Percentiles rank a stretch among this genome's conserved stretches.
Evolutionary conservation across 2,329 filamentous ascomycete species (phyloP).

Genomic region (Calonectria crousiana): DNA sequence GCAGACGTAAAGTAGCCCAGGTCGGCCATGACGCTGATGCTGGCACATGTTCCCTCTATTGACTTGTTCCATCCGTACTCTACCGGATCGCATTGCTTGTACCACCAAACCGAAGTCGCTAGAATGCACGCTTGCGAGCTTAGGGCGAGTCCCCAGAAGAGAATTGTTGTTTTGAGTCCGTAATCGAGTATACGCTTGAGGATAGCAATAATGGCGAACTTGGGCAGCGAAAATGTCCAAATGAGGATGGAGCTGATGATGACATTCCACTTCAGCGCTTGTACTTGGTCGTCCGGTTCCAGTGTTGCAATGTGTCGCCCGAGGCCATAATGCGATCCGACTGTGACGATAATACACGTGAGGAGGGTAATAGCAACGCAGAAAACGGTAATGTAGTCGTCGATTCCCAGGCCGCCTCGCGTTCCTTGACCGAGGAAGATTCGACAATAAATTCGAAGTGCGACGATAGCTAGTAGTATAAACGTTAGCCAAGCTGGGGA

Average conservation of each 20-base stretch:
- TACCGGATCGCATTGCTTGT: conserved; percentile 39
- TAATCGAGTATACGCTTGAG: conserved; percentile 45
- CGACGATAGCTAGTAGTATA: conserved; percentile 32
- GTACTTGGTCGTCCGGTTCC: background rate
- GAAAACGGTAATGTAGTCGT: conserved; percentile 39
- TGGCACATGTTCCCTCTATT: conserved; percentile 36
- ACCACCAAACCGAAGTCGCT: conserved; percentile 44
- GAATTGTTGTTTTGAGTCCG: conserved; percentile 37
- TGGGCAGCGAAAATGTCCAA: conserved; percentile 44
- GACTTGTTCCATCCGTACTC: conserved; percentile 40
- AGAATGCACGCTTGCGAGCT: conserved; percentile 40
- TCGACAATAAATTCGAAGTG: conserved; percentile 36
- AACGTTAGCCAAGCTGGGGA: background rate
- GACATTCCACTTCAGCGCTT: conserved; percentile 41
- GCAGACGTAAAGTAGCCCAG: conserved; percentile 44
- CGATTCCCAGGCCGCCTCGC: conserved; percentile 39
- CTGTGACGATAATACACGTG: conserved; percentile 38
- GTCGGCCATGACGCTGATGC: conserved; percentile 34
- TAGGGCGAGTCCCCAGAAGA: conserved; percentile 40
- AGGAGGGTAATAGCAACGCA: conserved; percentile 37
- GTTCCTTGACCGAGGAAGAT: conserved; percentile 25
- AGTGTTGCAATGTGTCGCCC: conserved; percentile 29
- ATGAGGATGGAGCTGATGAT: conserved; percentile 43
- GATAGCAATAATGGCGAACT: conserved; percentile 44
- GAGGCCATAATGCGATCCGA: conserved; percentile 40